Evolutionary conservation across 305 asterid genomes (phyloP), one percentile per base, ranked within the genome.

Genomic region (Caryopteris hybrid): DNA sequence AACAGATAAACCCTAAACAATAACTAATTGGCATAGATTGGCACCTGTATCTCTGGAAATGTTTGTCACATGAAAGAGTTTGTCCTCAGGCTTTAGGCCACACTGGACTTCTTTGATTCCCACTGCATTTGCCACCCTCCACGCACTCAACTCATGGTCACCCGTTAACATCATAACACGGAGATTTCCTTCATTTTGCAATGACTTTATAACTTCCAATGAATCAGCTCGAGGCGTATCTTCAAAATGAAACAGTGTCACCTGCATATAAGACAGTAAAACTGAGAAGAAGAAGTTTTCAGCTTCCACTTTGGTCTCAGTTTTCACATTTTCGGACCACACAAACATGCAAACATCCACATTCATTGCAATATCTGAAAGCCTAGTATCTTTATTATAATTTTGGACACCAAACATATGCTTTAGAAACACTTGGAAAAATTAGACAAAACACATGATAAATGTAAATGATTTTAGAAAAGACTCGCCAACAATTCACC

Each of bases 111-210:
- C 96, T 76, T 77, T 79, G 73, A 95, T 92, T 62, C 97, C 96
- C 58, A 90, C 97, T 18, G 95, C 90, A 71, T 92, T 86, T 18
- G 98, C 99, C 53, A 92, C 98, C 72, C 99, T 88, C 88, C 83
- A 61, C 34, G 98, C 99, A 74, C 98, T 92, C 58, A 83, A 82
- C 79, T 95, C 89, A 71, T 95, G 98, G 78, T 95, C 99, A 47
- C 99, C 98, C 29, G 99, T 95, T 71, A 95, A 77, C 99, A 95
- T 92, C 83, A 95, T 81, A 31, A 92, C 95, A 50, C 87, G 92
- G 53, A 88, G 87, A 61, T 85, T 86, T 61, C 86, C 96, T 74
- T 86, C 74, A 55, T 87, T 84, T 76, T 83, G 90, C 78, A 92
- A 80, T 67, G 86, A 79, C 71, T 68, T 86, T 75, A 90, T 78